Percentiles rank a stretch among this genome's conserved stretches.
Evolutionary conservation across 1,284 basidiomycete genomes (phyloP).

Genomic region (Gastroboletus turbinatus): DNA sequence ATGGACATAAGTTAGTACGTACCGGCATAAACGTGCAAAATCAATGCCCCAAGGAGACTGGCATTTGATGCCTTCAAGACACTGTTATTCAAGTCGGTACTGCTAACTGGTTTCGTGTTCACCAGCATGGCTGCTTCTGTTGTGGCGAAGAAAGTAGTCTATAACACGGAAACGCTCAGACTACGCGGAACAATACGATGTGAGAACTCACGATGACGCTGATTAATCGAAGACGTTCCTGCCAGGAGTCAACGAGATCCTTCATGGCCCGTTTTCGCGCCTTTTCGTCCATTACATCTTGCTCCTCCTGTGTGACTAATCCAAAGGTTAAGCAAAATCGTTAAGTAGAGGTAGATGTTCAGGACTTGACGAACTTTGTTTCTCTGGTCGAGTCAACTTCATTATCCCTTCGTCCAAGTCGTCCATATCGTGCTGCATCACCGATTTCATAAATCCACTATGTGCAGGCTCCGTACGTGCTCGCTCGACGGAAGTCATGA

Average conservation of each 20-base stretch:
- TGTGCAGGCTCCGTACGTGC: slow-evolving; percentile 20
- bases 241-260: slow-evolving; percentile 57
- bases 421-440: slow-evolving; percentile 15
- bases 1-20: slow-evolving; percentile 20
- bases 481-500: slow-evolving; percentile 16
- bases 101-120: slow-evolving; percentile 36
- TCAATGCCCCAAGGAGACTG: slow-evolving; percentile 47
- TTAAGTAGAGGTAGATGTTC: not conserved
- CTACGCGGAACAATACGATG: not conserved
- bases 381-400: slow-evolving; percentile 11
- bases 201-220: slow-evolving; percentile 50
- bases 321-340: not conserved
- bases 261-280: slow-evolving; percentile 45
- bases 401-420: slow-evolving; percentile 15
- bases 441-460: slow-evolving; percentile 20
- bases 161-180: not conserved
- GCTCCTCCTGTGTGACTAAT: slow-evolving; percentile 47
- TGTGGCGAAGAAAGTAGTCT: slow-evolving; percentile 66
- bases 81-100: not conserved
- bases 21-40: slow-evolving; percentile 56
- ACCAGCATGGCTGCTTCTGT: slow-evolving; percentile 53
- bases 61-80: slow-evolving; percentile 45
- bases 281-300: slow-evolving; percentile 47
- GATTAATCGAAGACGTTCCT: slow-evolving; percentile 59
- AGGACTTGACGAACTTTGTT: slow-evolving; percentile 19